These are phyloP conservation scores for Cyberlindnera nakhonratchasimensis DNA, from an alignment of 805 yeast genomes.

Conservation along the genomic window DNA sequence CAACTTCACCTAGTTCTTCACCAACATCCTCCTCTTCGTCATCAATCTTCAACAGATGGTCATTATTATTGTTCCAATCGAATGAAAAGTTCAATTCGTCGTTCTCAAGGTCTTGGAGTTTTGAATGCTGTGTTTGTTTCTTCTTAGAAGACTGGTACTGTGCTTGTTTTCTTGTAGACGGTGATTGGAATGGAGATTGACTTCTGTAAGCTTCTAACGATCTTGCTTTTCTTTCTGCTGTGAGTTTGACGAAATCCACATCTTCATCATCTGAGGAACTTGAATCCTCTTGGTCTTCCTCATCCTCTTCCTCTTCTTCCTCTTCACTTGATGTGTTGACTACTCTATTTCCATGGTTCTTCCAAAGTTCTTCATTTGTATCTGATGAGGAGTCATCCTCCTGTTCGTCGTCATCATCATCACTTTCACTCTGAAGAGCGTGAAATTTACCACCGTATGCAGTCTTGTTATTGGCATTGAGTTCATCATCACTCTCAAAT, in stretches of 20 bases:
- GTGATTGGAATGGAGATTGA: slow-evolving; percentile 30
- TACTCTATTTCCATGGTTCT: slow-evolving; percentile 26
- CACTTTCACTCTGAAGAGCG: slow-evolving; percentile 35
- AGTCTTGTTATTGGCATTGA: slow-evolving; percentile 9
- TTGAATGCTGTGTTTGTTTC: slow-evolving; percentile 4
- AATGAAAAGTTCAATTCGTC: slow-evolving; percentile 40
- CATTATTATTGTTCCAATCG: slow-evolving; percentile 38
- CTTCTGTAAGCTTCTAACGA: slow-evolving; percentile 46
- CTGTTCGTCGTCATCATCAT: slow-evolving; percentile 28
- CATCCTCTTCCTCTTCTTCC: slow-evolving; percentile 25
- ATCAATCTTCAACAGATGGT: slow-evolving; percentile 29
- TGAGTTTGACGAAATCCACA: slow-evolving; percentile 68
- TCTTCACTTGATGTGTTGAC: slow-evolving; percentile 35
- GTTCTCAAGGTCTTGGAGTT: slow-evolving; percentile 15
- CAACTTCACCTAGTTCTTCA: slow-evolving; percentile 41
- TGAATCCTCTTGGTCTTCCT: slow-evolving; percentile 36
- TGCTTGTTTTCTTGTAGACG: slow-evolving; percentile 11
- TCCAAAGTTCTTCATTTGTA: slow-evolving; percentile 28
- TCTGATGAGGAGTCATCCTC: slow-evolving; percentile 18
- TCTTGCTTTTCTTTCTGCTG: slow-evolving; percentile 61
- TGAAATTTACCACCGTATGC: slow-evolving; percentile 23
- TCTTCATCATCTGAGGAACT: slow-evolving; percentile 59
- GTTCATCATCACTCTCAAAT: slow-evolving; percentile 33
- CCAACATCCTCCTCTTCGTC: slow-evolving; percentile 57
- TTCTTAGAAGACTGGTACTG: slow-evolving; percentile 9